Evolutionary conservation across 352 stramenopile species (phyloP).

Genomic region (Phytophthora megakarya): DNA sequence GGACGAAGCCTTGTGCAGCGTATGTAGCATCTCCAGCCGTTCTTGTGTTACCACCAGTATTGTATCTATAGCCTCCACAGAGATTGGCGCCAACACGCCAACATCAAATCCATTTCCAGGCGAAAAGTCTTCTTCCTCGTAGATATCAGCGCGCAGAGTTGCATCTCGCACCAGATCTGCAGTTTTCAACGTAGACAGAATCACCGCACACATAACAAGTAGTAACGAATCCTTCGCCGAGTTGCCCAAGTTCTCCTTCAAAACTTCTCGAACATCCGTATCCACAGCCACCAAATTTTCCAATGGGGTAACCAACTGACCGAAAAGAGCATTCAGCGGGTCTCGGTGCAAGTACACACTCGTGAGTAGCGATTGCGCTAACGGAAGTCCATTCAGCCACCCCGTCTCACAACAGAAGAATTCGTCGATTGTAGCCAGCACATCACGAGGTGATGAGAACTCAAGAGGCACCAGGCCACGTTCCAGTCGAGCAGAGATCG

Average conservation of each 20-base stretch:
- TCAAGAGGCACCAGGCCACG: constrained; percentile 48
- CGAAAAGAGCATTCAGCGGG: constrained; percentile 74
- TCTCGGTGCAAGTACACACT: constrained; percentile 89
- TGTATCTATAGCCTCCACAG: constrained; percentile 39
- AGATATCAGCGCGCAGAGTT: constrained; percentile 93
- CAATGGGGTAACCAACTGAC: constrained; percentile 42
- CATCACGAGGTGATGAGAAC: constrained; percentile 68
- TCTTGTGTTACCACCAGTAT: constrained; percentile 55
- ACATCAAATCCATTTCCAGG: constrained; percentile 71
- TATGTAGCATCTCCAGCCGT: constrained; percentile 47
- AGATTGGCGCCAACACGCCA: constrained; percentile 46
- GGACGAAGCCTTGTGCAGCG: constrained; percentile 46
- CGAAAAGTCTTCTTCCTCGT: constrained; percentile 96
- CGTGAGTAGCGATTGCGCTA: constrained; percentile 90
- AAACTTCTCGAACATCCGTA: constrained; percentile 34
- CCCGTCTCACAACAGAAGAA: constrained; percentile 77
- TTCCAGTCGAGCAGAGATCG: constrained; percentile 58
- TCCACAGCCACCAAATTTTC: constrained; percentile 29
- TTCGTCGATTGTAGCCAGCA: constrained; percentile 78
- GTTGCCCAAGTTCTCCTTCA: constrained; percentile 40
- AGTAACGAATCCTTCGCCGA: constrained; percentile 58
- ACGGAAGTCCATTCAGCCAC: constrained; percentile 84
- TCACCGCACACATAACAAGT: constrained; percentile 73
- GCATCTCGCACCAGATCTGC: constrained; percentile 79
- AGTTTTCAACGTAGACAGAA: constrained; percentile 76